Evolutionary conservation across 2,329 filamentous ascomycete species (phyloP).

Genomic region (Penicillium sp.): DNA sequence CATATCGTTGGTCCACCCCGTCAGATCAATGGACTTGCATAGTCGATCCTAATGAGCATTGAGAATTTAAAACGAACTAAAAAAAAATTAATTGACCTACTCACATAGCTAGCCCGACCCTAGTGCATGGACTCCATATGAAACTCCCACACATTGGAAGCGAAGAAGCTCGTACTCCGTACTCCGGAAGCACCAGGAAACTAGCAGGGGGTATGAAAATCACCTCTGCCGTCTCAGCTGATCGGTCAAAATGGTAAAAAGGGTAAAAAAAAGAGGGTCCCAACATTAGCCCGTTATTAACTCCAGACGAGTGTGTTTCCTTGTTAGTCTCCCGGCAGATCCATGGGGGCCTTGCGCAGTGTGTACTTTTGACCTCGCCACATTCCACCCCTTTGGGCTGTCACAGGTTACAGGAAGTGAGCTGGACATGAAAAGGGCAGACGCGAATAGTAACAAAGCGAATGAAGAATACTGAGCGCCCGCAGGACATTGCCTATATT

Average conservation of each 20-base stretch:
- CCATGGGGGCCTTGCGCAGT: constrained; percentile 9
- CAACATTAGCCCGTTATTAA: background rate
- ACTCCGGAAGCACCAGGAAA: constrained; percentile 7
- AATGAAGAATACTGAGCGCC: background rate
- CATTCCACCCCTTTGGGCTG: constrained; percentile 13
- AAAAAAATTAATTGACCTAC: background rate
- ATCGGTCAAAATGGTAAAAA: constrained; percentile 12
- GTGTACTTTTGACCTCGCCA: constrained; percentile 13
- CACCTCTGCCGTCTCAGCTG: constrained; percentile 17
- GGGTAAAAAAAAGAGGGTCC: background rate
- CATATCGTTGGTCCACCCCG: background rate
- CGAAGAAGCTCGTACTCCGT: background rate
- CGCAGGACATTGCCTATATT: background rate
- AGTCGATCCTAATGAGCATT: background rate
- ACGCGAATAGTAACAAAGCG: background rate
- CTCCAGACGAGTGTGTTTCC: constrained; percentile 10
- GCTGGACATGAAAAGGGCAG: background rate
- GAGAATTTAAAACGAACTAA: background rate
- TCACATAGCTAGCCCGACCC: background rate
- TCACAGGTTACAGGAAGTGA: background rate
- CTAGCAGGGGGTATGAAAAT: constrained; percentile 13
- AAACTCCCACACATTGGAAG: background rate
- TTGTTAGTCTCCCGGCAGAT: constrained; percentile 18
- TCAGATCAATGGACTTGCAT: constrained; percentile 7
- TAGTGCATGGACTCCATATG: background rate